Conservation (phyloP, 768 basidiomycete species). For the Trametes cinnabarina region DNA sequence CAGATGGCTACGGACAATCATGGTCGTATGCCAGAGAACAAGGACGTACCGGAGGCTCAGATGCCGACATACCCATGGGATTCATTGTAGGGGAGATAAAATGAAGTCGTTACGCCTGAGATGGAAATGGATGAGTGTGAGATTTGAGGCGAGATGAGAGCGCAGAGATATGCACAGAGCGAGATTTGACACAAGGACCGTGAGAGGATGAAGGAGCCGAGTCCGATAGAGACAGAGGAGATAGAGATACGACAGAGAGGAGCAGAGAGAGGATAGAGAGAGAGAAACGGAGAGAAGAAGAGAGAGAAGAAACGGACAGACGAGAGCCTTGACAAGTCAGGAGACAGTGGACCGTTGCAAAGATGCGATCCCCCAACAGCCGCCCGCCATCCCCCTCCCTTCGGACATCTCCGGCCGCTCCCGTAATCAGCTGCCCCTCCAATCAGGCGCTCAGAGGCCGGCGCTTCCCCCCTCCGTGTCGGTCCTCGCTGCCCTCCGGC, state of each 20-base stretch:
- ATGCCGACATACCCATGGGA: slow-evolving; percentile 67
- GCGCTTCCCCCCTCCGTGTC: too few species aligned
- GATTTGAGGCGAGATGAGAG: slow-evolving; percentile 4
- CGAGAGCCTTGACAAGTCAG: slow-evolving; percentile 33
- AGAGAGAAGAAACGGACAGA: slow-evolving; percentile 35
- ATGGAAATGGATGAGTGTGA: slow-evolving; percentile 20
- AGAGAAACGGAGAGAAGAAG: slow-evolving; percentile 39
- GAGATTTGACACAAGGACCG: slow-evolving; percentile 26
- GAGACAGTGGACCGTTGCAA: slow-evolving; percentile 26
- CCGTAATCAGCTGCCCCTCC: slow-evolving; percentile 21
- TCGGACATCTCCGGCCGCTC: slow-evolving; percentile 27
- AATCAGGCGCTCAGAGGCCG: neutral
- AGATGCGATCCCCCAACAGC: slow-evolving; percentile 8
- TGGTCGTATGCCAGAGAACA: neutral
- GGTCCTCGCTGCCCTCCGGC: neutral
- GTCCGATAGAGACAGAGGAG: slow-evolving; percentile 52
- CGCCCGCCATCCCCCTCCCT: slow-evolving; percentile 11
- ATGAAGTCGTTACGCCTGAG: slow-evolving; percentile 29
- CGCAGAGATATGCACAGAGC: slow-evolving; percentile 27
- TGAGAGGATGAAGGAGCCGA: slow-evolving; percentile 28
- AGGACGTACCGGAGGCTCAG: slow-evolving; percentile 73
- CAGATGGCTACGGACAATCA: neutral
- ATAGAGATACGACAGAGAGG: slow-evolving; percentile 42
- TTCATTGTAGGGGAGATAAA: slow-evolving; percentile 61
- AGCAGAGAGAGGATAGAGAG: slow-evolving; percentile 47